Evolutionary conservation across 805 yeast species (phyloP), one percentile per base, ranked within the genome.

Genomic region (Metschnikowia kofuensis): DNA sequence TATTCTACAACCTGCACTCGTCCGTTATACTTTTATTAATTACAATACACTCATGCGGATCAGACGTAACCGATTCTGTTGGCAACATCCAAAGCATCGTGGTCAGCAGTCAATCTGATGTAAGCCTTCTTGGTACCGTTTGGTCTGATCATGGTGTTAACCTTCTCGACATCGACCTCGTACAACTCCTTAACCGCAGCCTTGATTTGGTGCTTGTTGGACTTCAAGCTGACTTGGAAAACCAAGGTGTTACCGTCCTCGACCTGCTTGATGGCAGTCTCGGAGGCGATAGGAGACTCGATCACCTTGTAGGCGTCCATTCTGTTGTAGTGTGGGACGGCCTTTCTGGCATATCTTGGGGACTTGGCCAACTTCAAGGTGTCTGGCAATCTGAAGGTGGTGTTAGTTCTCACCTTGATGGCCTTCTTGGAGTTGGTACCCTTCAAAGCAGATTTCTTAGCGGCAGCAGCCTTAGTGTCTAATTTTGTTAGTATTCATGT

Each of bases 51-150:
- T 41, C 49, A 30, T 30, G 47, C 44, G 38, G 46, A 45, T 87
- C 83, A 92, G 78, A 92, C 86, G 95, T 90, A 91, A 81, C 99
- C 99, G 74, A 92, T 94, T 82, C 94, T 89, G 96, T 91, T 91
- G 76, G 99, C 99, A 77, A 94, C 90, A 77, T 94, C 99, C 75
- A 94, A 87, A 77, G 98, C 98, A 81, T 94, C 99, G 84, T 85
- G 87, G 79, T 94, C 99, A 75, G 96, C 92, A 72, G 98, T 89
- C 76, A 94, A 87, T 83, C 96, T 89, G 75, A 94, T 92, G 85
- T 87, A 94, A 74, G 99, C 99, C 86, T 94, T 94, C 89, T 94
- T 94, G 82, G 97, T 87, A 78, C 99, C 99, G 79, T 94, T 91
- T 76, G 99, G 97, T 82, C 96, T 89, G 72, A 94, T 80, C 76